Conservation (phyloP, 768 basidiomycete genomes). For the Psilocybe azurescens region DNA sequence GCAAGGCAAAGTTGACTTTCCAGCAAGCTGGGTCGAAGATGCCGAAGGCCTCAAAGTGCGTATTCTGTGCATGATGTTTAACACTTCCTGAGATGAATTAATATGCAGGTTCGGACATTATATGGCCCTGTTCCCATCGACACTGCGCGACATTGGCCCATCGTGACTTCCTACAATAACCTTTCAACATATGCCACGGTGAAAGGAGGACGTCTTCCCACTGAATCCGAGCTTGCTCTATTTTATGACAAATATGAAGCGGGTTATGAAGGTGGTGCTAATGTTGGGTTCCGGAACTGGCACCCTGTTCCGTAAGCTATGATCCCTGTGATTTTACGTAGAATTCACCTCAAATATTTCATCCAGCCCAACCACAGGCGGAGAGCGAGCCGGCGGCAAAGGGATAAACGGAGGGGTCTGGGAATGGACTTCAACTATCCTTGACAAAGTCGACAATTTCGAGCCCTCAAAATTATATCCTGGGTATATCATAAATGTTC, state of each 20-base stretch:
- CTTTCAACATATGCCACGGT: constrained; percentile 80
- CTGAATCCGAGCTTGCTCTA: constrained; percentile 82
- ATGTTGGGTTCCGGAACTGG: constrained; percentile 92
- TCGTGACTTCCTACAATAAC: constrained; percentile 78
- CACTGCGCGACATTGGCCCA: constrained; percentile 85
- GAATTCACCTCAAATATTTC: not conserved
- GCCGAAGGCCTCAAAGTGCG: constrained; percentile 56
- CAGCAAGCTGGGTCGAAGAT: constrained; percentile 75
- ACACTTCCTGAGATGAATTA: not conserved
- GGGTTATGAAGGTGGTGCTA: constrained; percentile 79
- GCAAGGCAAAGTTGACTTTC: constrained; percentile 53
- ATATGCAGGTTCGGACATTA: constrained; percentile 73
- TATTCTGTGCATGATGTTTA: not conserved
- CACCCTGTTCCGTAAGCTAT: constrained; percentile 83
- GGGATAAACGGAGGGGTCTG: constrained; percentile 95
- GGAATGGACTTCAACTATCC: constrained; percentile 94
- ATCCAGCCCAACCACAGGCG: constrained; percentile 71
- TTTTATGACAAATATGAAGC: constrained; percentile 79
- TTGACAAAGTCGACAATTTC: constrained; percentile 79
- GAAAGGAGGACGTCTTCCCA: constrained; percentile 94
- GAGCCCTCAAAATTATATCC: constrained; percentile 82
- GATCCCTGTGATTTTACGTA: not conserved
- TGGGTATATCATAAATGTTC: constrained; percentile 52
- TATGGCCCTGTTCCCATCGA: constrained; percentile 85
- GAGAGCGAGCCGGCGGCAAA: constrained; percentile 50